Evolutionary conservation across 2,329 filamentous ascomycete species (phyloP).

Genomic region (Fusarium sp.): DNA sequence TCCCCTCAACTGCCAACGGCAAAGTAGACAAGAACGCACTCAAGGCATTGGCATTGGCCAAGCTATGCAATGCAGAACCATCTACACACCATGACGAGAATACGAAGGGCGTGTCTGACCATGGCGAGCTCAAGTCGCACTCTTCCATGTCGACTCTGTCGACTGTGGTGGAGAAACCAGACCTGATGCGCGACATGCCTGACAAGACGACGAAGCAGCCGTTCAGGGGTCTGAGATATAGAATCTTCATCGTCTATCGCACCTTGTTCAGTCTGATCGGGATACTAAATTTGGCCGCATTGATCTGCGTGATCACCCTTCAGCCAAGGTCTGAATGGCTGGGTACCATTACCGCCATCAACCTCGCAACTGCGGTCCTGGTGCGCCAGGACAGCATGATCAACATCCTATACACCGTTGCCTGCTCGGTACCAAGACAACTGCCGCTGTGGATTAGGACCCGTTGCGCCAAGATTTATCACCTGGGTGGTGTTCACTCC

Average conservation of each 20-base stretch:
- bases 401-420: conserved; percentile 58
- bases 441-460: conserved; percentile 58
- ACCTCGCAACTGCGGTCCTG: conserved; percentile 59
- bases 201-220: conserved; percentile 52
- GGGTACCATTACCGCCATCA: conserved; percentile 55
- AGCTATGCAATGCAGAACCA: background rate
- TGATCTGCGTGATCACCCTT: conserved; percentile 53
- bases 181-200: conserved; percentile 48
- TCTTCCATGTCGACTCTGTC: conserved; percentile 45
- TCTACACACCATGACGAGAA: conserved; percentile 15
- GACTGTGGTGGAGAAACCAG: conserved; percentile 43
- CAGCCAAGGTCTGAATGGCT: conserved; percentile 50
- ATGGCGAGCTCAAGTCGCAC: conserved; percentile 44
- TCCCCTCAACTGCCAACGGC: conserved; percentile 63
- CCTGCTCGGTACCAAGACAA: conserved; percentile 55
- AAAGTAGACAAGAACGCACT: conserved; percentile 63
- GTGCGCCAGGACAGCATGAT: conserved; percentile 63
- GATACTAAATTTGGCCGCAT: conserved; percentile 58
- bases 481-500: conserved; percentile 61
- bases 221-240: conserved; percentile 52
- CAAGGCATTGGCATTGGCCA: conserved; percentile 43
- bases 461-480: conserved; percentile 60
- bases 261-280: conserved; percentile 63
- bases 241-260: conserved; percentile 62
- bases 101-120: background rate